These are phyloP conservation scores for Phyllosticta paracitricarpa DNA, from an alignment of 2,329 filamentous ascomycete genomes.

Conservation along the genomic window DNA sequence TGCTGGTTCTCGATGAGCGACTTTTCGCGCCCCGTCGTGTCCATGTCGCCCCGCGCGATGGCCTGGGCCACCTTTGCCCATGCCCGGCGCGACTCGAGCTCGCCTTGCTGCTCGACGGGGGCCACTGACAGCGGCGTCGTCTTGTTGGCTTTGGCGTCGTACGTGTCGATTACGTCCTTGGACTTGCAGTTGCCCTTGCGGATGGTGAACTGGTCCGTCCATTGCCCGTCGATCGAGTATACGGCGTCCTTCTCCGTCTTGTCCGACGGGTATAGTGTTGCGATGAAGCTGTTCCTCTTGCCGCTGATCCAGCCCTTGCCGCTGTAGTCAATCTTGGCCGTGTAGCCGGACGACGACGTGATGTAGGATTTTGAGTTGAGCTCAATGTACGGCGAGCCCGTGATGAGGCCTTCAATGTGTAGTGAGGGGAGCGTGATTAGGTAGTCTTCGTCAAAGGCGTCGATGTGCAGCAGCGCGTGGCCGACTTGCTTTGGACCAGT, in stretches of 20 bases:
- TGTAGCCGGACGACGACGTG: conserved; percentile 74
- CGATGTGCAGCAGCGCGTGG: conserved; percentile 72
- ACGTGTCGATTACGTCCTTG: conserved; percentile 34
- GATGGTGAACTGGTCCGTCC: conserved; percentile 75
- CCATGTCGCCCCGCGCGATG: conserved; percentile 76
- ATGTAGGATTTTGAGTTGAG: conserved; percentile 80
- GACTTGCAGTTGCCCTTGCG: conserved; percentile 35
- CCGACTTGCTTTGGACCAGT: conserved; percentile 55
- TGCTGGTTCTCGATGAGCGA: conserved; percentile 83
- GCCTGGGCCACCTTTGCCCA: conserved; percentile 79
- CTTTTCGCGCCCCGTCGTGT: conserved; percentile 68
- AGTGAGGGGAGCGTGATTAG: conserved; percentile 84
- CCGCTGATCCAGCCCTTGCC: conserved; percentile 92
- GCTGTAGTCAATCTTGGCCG: conserved; percentile 82
- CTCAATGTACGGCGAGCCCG: conserved; percentile 80
- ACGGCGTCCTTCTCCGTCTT: conserved; percentile 58
- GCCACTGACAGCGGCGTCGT: conserved; percentile 61
- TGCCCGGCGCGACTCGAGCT: conserved; percentile 76
- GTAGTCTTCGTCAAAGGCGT: conserved; percentile 59
- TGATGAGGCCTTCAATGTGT: conserved; percentile 89
- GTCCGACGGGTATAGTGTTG: conserved; percentile 58
- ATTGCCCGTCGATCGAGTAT: conserved; percentile 82
- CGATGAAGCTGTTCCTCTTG: conserved; percentile 86
- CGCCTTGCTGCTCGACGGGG: conserved; percentile 68
- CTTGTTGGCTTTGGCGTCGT: conserved; percentile 37